phyloP scores from a whole-genome alignment of 2,329 filamentous ascomycete genomes.

The Aspergillus ibericus region DNA sequence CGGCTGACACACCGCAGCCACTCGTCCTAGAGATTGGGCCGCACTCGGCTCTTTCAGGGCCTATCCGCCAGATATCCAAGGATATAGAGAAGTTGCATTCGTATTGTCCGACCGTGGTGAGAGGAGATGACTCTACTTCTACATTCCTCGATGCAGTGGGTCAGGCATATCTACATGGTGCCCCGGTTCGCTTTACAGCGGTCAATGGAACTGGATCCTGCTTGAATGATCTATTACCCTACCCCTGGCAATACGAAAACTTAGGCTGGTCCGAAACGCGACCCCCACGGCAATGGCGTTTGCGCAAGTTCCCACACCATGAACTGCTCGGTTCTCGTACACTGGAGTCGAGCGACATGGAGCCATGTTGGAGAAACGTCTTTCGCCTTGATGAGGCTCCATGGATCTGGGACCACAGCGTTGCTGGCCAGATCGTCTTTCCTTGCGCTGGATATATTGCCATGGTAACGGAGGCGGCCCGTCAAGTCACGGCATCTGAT shows the following conservation, averaged over 20 bases:
- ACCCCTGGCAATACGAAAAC: conserved; percentile 44
- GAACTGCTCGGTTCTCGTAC: conserved; percentile 25
- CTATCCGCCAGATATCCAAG: conserved; percentile 23
- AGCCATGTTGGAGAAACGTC: conserved; percentile 49
- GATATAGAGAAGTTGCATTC: not conserved
- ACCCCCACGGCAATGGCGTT: conserved; percentile 23
- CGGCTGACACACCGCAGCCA: not conserved
- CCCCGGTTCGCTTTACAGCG: not conserved
- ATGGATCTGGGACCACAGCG: conserved; percentile 14
- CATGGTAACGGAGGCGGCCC: conserved; percentile 9
- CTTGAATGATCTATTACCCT: conserved; percentile 37
- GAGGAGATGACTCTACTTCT: not conserved
- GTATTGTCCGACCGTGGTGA: conserved; percentile 9
- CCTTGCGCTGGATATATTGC: conserved; percentile 12
- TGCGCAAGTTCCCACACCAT: conserved; percentile 23
- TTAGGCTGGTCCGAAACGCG: conserved; percentile 41
- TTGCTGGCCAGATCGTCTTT: conserved; percentile 7
- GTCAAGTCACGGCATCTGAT: conserved; percentile 7
- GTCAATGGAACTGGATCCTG: not conserved
- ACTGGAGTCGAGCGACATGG: conserved; percentile 20
- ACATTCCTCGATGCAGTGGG: conserved; percentile 13
- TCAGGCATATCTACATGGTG: conserved; percentile 6
- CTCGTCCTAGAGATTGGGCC: conserved; percentile 35
- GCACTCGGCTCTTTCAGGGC: conserved; percentile 38
- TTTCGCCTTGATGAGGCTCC: conserved; percentile 25